These are phyloP conservation scores for Pezicula carpinea DNA, from an alignment of 2,329 filamentous ascomycete genomes.

Conservation along the genomic window DNA sequence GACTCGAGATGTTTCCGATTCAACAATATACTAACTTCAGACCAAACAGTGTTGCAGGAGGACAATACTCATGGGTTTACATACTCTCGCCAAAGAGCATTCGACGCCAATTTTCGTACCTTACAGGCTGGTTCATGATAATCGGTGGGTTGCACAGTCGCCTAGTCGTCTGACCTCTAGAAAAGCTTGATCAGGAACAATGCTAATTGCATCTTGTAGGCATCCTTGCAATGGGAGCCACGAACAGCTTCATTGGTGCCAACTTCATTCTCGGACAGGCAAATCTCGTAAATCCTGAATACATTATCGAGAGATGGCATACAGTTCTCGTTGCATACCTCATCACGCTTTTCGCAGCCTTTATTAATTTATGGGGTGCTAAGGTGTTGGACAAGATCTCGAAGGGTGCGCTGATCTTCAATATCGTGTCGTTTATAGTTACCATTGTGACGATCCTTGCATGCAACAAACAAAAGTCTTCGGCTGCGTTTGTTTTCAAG, in stretches of 20 bases:
- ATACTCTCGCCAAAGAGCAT: slow-evolving; percentile 46
- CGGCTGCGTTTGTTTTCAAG: slow-evolving; percentile 48
- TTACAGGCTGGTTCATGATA: slow-evolving; percentile 45
- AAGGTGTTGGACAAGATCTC: slow-evolving; percentile 47
- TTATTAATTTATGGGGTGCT: slow-evolving; percentile 45
- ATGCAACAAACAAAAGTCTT: slow-evolving; percentile 48
- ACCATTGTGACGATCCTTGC: slow-evolving; percentile 48
- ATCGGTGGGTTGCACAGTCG: slow-evolving; percentile 29
- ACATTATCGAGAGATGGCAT: slow-evolving; percentile 51
- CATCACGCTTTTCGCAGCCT: slow-evolving; percentile 38
- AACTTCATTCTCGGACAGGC: slow-evolving; percentile 52
- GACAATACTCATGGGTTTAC: slow-evolving; percentile 55
- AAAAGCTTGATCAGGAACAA: slow-evolving; percentile 1
- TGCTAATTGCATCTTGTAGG: slow-evolving; percentile 8
- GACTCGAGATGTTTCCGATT: too few species aligned
- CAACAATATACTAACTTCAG: too few species aligned
- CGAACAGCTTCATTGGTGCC: slow-evolving; percentile 48
- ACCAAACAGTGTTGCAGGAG: slow-evolving; percentile 38
- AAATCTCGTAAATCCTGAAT: slow-evolving; percentile 45
- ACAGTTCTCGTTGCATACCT: slow-evolving; percentile 48
- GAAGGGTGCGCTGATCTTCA: slow-evolving; percentile 46
- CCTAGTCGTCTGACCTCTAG: neutral
- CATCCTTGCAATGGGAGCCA: slow-evolving; percentile 45
- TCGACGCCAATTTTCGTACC: slow-evolving; percentile 37
- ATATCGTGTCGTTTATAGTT: slow-evolving; percentile 46